A percentile compares a stretch with the other conserved stretches of the same genome.
Evolutionary conservation across 2,329 filamentous ascomycete genomes (phyloP).

Genomic region (Ascocoryne sarcoides): DNA sequence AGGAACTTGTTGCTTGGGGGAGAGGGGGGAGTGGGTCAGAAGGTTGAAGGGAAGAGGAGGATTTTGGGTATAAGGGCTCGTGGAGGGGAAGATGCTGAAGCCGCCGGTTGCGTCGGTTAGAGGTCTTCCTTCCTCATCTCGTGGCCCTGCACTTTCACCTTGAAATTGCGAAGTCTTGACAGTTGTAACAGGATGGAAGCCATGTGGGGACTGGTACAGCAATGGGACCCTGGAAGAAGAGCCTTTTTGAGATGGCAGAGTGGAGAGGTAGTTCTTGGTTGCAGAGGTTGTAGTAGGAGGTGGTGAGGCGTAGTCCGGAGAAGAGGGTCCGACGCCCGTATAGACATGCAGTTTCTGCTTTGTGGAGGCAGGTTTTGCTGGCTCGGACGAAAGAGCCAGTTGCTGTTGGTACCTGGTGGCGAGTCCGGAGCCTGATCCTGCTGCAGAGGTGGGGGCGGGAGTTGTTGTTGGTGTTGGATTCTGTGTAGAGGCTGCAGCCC

Average conservation of each 20-base stretch:
- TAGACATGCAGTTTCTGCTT: neutral
- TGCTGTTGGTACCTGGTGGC: neutral
- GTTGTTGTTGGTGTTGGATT: too few species aligned
- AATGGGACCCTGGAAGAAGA: neutral
- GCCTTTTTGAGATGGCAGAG: neutral
- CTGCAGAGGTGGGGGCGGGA: too few species aligned
- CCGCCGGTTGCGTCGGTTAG: neutral
- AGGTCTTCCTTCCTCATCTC: constrained; percentile 2
- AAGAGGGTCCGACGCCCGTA: neutral
- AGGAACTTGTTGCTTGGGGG: neutral
- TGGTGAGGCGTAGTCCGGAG: neutral
- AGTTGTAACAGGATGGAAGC: constrained; percentile 1
- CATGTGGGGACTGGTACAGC: neutral
- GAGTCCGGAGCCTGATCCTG: too few species aligned
- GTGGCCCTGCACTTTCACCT: neutral
- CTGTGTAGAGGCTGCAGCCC: too few species aligned
- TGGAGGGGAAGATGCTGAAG: neutral
- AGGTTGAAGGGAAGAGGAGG: neutral
- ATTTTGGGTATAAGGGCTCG: neutral
- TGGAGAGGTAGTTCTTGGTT: neutral
- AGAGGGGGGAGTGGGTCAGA: neutral
- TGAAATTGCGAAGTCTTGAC: neutral
- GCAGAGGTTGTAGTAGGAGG: neutral
- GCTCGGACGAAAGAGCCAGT: neutral
- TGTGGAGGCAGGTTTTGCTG: neutral